Percentiles rank a stretch among this genome's conserved stretches.
These are phyloP conservation scores for Plasmodium chabaudi DNA, from an alignment of 169 alveolate genomes.

Conservation along the genomic window DNA sequence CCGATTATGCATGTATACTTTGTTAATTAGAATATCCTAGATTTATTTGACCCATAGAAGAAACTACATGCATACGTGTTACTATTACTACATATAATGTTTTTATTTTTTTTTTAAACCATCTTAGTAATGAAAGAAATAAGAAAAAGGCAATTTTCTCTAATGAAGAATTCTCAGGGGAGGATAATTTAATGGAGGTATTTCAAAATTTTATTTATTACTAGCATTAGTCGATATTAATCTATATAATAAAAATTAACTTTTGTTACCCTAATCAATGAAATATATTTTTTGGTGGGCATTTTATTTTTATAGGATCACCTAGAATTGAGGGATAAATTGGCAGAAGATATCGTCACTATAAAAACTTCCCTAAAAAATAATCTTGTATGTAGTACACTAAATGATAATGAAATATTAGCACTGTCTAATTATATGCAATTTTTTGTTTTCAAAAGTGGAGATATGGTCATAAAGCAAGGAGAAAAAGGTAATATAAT, in stretches of 20 bases:
- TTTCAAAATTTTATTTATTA: not conserved
- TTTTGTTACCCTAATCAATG: no score
- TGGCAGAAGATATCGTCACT: slow-evolving; percentile 84
- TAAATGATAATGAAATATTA: slow-evolving; percentile 90
- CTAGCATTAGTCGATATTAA: not conserved
- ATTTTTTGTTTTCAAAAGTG: slow-evolving; percentile 87
- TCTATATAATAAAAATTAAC: no score
- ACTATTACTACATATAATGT: no score
- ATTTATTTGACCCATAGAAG: no score
- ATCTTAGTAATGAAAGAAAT: slow-evolving; percentile 47
- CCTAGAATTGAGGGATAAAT: slow-evolving; percentile 81
- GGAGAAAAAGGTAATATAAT: slow-evolving; percentile 85
- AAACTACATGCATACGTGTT: no score
- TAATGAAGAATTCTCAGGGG: slow-evolving; percentile 74
- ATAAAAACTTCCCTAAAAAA: slow-evolving; percentile 87
- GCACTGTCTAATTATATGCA: slow-evolving; percentile 92
- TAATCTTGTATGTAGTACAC: slow-evolving; percentile 89
- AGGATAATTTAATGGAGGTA: slow-evolving; percentile 76
- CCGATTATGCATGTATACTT: no score
- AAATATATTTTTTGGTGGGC: no score
- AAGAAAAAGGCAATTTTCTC: slow-evolving; percentile 70
- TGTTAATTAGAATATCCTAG: no score
- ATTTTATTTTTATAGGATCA: slow-evolving; percentile 31
- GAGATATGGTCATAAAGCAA: slow-evolving; percentile 89
- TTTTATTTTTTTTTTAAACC: no score